These are phyloP conservation scores for Vigna trinervia DNA, from an alignment of 306 rosid species.

Conservation along the genomic window DNA sequence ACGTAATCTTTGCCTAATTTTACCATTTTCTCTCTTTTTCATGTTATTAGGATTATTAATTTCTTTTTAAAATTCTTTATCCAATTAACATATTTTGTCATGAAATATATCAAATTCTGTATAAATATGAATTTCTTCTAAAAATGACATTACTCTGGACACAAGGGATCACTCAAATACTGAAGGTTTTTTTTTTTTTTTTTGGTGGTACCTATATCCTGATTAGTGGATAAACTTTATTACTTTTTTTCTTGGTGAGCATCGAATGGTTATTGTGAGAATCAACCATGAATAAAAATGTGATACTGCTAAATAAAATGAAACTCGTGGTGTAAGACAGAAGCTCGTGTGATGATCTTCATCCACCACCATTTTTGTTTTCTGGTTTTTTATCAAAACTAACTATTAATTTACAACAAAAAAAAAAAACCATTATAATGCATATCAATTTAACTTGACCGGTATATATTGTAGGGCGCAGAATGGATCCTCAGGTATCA, in stretches of 20 bases:
- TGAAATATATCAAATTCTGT: too few species aligned
- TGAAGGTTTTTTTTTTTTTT: too few species aligned
- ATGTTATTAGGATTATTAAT: background rate
- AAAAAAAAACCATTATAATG: background rate
- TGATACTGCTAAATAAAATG: background rate
- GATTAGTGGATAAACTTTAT: background rate
- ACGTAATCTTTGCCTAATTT: constrained; percentile 45
- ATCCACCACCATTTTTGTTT: background rate
- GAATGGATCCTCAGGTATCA: constrained; percentile 77
- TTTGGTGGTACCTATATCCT: too few species aligned
- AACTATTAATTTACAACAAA: background rate
- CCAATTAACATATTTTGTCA: too few species aligned
- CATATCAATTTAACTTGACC: constrained; percentile 40
- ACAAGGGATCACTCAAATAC: constrained; percentile 13
- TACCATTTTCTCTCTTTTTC: constrained; percentile 23
- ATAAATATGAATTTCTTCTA: too few species aligned
- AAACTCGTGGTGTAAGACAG: background rate
- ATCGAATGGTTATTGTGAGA: background rate
- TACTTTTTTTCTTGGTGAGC: constrained; percentile 4
- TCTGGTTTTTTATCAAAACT: background rate
- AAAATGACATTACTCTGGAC: constrained; percentile 1
- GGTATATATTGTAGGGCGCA: constrained; percentile 67
- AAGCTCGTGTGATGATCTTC: background rate
- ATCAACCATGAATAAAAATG: background rate
- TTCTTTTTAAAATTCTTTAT: too few species aligned